Conservation (phyloP, 768 basidiomycete genomes). For the Paxillus involutus region DNA sequence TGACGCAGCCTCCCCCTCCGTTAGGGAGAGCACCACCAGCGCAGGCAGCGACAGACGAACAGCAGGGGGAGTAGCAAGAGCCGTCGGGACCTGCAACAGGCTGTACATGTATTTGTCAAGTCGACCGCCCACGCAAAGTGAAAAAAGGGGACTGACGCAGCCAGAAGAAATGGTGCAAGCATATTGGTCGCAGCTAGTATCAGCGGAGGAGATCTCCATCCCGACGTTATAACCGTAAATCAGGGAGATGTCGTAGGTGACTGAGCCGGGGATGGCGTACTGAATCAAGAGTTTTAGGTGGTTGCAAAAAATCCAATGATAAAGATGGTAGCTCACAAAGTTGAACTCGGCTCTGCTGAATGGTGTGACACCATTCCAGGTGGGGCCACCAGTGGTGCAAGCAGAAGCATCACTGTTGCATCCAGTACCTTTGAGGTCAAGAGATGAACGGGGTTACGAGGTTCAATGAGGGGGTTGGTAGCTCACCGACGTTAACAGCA, state of each 20-base stretch:
- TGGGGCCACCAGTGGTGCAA: conserved; percentile 30
- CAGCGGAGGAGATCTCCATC: conserved; percentile 32
- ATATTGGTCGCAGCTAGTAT: conserved; percentile 24
- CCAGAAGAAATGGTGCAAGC: conserved; percentile 32
- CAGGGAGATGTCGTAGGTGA: conserved; percentile 34
- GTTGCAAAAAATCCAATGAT: neutral
- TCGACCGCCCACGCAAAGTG: no score
- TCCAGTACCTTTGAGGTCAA: conserved; percentile 24
- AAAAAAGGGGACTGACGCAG: conserved; percentile 20
- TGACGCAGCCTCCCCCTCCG: conserved; percentile 26
- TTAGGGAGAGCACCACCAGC: conserved; percentile 27
- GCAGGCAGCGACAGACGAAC: conserved; percentile 28
- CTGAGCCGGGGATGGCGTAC: conserved; percentile 24
- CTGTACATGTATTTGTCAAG: conserved; percentile 12
- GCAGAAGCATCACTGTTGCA: conserved; percentile 19
- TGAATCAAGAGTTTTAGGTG: neutral
- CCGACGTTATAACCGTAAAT: conserved; percentile 35
- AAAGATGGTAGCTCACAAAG: conserved; percentile 17
- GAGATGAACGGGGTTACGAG: conserved; percentile 4
- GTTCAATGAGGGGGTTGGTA: neutral
- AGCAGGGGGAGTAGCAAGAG: conserved; percentile 31
- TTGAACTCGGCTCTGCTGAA: conserved; percentile 35
- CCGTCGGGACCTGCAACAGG: conserved; percentile 27
- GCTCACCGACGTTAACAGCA: conserved; percentile 30
- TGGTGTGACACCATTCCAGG: conserved; percentile 29